These are phyloP conservation scores for Cladosporium halotolerans DNA, from an alignment of 2,329 filamentous ascomycete genomes.

Conservation along the genomic window DNA sequence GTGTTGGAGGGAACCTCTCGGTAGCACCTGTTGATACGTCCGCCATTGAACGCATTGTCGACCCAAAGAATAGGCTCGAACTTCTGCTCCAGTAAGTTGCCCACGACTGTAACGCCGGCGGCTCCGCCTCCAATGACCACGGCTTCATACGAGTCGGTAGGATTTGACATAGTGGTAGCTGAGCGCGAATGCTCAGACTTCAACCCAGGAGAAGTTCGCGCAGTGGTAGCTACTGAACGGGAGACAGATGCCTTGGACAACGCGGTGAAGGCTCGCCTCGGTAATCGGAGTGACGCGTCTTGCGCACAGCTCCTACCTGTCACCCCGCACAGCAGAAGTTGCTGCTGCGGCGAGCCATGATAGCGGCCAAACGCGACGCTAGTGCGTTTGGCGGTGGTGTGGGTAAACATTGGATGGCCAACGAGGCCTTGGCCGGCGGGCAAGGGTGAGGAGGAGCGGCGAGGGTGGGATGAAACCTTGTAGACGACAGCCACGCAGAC, in stretches of 20 bases:
- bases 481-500: neutral
- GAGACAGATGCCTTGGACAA: neutral
- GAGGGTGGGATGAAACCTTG: neutral
- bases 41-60: constrained; percentile 49
- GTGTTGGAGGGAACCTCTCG: constrained; percentile 60
- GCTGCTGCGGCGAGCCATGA: constrained; percentile 4
- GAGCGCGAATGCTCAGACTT: neutral
- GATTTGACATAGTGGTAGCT: constrained; percentile 5
- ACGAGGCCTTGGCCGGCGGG: neutral
- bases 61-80: constrained; percentile 52
- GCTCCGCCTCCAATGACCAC: constrained; percentile 56
- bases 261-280: neutral
- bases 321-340: constrained; percentile 11
- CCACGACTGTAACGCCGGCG: constrained; percentile 54
- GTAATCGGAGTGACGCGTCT: neutral
- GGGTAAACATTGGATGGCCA: constrained; percentile 2
- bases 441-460: constrained; percentile 5
- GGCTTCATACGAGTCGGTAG: constrained; percentile 37
- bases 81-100: constrained; percentile 54
- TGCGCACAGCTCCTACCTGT: constrained; percentile 1
- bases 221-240: neutral
- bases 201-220: neutral
- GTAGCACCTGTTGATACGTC: constrained; percentile 43
- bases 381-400: constrained; percentile 10
- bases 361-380: neutral